Evolutionary conservation across 75 land plant species (phyloP).

Genomic region (Selaginella moellendorffii): DNA sequence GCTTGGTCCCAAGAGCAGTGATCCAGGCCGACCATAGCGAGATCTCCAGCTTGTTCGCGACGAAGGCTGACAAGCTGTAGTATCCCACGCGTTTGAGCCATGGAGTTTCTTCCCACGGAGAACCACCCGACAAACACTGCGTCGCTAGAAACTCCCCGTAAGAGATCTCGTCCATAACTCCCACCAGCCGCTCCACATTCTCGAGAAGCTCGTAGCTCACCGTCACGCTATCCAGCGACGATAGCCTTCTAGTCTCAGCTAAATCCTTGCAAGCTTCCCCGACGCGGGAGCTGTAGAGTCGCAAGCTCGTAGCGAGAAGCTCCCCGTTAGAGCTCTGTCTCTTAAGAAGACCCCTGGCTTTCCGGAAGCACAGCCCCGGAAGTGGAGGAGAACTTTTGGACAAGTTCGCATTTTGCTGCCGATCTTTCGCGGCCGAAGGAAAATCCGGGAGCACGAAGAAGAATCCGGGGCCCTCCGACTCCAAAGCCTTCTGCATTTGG

Average conservation of each 20-base stretch:
- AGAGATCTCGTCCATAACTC: slow-evolving; percentile 66
- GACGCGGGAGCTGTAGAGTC: slow-evolving; percentile 51
- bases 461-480: slow-evolving; percentile 33
- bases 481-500: slow-evolving; percentile 44
- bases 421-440: slow-evolving; percentile 6
- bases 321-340: slow-evolving; percentile 28
- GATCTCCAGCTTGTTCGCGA: slow-evolving; percentile 66
- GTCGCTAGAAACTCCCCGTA: slow-evolving; percentile 44
- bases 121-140: slow-evolving; percentile 13
- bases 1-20: slow-evolving; percentile 33
- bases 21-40: slow-evolving; percentile 69
- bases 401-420: background rate
- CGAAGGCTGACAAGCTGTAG: slow-evolving; percentile 65
- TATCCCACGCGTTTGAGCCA: slow-evolving; percentile 89
- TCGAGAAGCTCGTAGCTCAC: slow-evolving; percentile 38
- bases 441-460: slow-evolving; percentile 79
- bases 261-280: slow-evolving; percentile 15
- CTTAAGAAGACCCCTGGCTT: slow-evolving; percentile 51
- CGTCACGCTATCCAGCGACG: slow-evolving; percentile 38
- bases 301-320: slow-evolving; percentile 21
- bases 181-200: slow-evolving; percentile 49
- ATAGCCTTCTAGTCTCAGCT: too few relatives aligned
- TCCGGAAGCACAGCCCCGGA: slow-evolving; percentile 58
- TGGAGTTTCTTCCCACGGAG: slow-evolving; percentile 64
- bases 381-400: slow-evolving; percentile 13